Evolutionary conservation across 2,329 filamentous ascomycete species (phyloP).

Genomic region (Moelleriella libera): DNA sequence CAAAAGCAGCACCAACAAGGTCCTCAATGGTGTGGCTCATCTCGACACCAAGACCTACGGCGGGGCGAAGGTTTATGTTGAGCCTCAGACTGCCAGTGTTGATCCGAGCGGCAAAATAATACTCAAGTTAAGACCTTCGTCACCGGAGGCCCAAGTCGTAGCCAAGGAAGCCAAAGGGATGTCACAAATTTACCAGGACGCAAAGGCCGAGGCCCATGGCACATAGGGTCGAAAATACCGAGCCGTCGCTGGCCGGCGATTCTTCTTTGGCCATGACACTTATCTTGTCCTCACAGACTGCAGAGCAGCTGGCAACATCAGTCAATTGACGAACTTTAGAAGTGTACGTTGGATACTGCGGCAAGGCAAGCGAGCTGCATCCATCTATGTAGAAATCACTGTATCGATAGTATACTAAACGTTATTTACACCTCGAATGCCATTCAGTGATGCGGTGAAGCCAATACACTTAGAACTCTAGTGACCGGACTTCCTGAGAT

Average conservation of each 20-base stretch:
- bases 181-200: slow-evolving; percentile 16
- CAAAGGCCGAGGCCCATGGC: slow-evolving; percentile 8
- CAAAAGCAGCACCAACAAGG: slow-evolving; percentile 10
- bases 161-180: slow-evolving; percentile 29
- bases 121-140: slow-evolving; percentile 26
- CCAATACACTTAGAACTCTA: neutral
- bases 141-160: slow-evolving; percentile 24
- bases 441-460: slow-evolving; percentile 1
- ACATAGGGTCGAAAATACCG: neutral
- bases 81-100: slow-evolving; percentile 26
- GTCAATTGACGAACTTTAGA: too few relatives aligned
- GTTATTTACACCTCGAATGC: too few relatives aligned
- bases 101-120: slow-evolving; percentile 36
- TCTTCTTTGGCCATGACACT: too few relatives aligned
- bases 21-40: slow-evolving; percentile 20
- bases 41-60: slow-evolving; percentile 34
- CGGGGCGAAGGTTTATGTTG: slow-evolving; percentile 40
- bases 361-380: too few relatives aligned
- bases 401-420: too few relatives aligned
- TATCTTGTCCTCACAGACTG: too few relatives aligned
- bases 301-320: too few relatives aligned
- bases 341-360: too few relatives aligned
- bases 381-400: too few relatives aligned
- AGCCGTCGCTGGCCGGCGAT: too few relatives aligned
- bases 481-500: neutral